Percentiles rank a stretch among this genome's conserved stretches.
These are phyloP conservation scores for Coniella lustricola DNA, from an alignment of 2,329 filamentous ascomycete species.

Conservation along the genomic window DNA sequence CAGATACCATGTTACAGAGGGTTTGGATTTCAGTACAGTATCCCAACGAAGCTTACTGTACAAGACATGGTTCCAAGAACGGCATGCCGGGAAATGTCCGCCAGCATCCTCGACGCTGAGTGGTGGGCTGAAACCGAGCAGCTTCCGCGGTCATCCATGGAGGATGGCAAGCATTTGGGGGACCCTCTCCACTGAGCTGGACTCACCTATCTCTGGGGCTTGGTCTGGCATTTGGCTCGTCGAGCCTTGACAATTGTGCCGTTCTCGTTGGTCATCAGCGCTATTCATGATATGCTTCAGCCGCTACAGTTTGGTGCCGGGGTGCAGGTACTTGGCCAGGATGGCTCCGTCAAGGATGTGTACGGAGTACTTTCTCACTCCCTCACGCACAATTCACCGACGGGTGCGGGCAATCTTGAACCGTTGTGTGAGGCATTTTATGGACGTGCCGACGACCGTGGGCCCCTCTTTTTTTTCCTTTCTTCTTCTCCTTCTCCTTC, in stretches of 20 bases:
- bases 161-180: background rate
- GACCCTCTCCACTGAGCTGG: constrained; percentile 11
- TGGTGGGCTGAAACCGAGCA: constrained; percentile 12
- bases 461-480: too few relatives aligned
- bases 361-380: background rate
- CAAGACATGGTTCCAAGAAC: too few relatives aligned
- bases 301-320: too few relatives aligned
- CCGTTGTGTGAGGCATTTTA: constrained; percentile 13
- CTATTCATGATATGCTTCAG: too few relatives aligned
- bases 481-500: background rate
- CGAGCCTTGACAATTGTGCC: constrained; percentile 6
- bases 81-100: background rate
- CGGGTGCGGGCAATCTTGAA: too few relatives aligned
- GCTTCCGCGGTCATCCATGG: constrained; percentile 10
- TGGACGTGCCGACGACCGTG: background rate
- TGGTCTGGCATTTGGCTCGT: too few relatives aligned
- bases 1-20: too few relatives aligned
- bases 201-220: constrained; percentile 13
- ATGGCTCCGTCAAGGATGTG: too few relatives aligned
- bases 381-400: background rate
- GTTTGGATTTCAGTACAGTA: too few relatives aligned
- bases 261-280: constrained; percentile 4
- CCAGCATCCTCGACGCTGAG: background rate
- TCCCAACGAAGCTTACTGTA: too few relatives aligned
- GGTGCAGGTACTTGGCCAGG: too few relatives aligned